A percentile compares a stretch with the other conserved stretches of the same genome.
These are phyloP conservation scores for Neurospora sp. DNA, from an alignment of 2,329 filamentous ascomycete genomes.

Conservation along the genomic window DNA sequence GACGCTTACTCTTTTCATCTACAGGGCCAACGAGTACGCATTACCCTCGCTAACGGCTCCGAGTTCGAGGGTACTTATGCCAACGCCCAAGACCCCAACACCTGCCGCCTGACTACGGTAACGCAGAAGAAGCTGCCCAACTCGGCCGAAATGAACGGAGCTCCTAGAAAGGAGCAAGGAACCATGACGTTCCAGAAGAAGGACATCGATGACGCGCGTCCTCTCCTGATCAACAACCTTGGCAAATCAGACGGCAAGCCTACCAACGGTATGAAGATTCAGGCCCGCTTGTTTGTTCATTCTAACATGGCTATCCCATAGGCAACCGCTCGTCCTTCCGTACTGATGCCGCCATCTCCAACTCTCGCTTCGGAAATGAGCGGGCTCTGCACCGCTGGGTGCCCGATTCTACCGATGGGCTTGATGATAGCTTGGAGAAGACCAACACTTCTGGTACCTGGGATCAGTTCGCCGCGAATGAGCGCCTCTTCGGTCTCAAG, in stretches of 20 bases:
- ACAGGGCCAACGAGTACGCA: conserved; percentile 24
- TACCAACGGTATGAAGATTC: conserved; percentile 28
- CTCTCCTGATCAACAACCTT: conserved; percentile 16
- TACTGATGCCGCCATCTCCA: conserved; percentile 83
- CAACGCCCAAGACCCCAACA: conserved; percentile 18
- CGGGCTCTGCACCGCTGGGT: conserved; percentile 76
- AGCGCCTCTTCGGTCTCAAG: conserved; percentile 75
- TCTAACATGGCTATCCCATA: conserved; percentile 24
- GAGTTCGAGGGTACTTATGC: conserved; percentile 24
- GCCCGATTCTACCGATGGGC: conserved; percentile 50
- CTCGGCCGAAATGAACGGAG: conserved; percentile 23
- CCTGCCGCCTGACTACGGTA: conserved; percentile 24
- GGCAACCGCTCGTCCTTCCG: conserved; percentile 63
- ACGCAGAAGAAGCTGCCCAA: conserved; percentile 24
- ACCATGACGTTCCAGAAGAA: conserved; percentile 26
- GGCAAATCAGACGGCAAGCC: conserved; percentile 27
- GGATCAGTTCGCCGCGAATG: conserved; percentile 93
- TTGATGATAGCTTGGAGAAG: conserved; percentile 64
- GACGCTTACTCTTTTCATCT: conserved; percentile 7
- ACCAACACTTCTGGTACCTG: conserved; percentile 45
- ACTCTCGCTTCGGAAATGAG: conserved; percentile 58
- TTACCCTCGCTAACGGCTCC: conserved; percentile 20
- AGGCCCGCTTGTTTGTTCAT: not conserved
- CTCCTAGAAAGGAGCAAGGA: conserved; percentile 20
- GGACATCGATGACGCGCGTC: conserved; percentile 21